Conservation (phyloP, 129 eudicot genomes). For the Ambrosia artemisiifolia region DNA sequence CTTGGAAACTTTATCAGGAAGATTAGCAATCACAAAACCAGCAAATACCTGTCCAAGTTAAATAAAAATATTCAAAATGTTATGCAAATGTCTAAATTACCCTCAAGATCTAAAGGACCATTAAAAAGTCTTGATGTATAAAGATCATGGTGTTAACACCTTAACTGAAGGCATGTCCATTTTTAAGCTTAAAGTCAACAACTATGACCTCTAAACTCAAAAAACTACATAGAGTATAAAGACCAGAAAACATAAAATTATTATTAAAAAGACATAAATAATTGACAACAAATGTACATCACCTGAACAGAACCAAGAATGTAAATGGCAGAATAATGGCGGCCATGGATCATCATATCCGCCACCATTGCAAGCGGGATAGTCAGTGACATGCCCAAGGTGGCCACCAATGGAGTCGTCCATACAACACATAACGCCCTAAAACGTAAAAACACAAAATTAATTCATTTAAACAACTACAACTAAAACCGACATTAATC, state of each 20-base stretch:
- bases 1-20: constrained; percentile 59
- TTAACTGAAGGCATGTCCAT: neutral
- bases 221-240: neutral
- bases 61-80: neutral
- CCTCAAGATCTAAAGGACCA: neutral
- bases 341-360: constrained; percentile 95
- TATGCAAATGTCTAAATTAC: neutral
- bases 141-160: constrained; percentile 17
- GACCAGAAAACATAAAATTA: neutral
- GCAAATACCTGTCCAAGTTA: constrained; percentile 61
- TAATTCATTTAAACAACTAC: neutral
- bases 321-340: constrained; percentile 94
- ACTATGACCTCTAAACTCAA: constrained; percentile 6
- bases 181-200: neutral
- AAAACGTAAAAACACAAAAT: constrained; percentile 41
- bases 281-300: neutral
- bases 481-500: neutral
- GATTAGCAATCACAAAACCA: constrained; percentile 88
- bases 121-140: neutral
- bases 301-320: constrained; percentile 95
- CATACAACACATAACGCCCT: constrained; percentile 99
- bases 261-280: neutral
- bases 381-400: constrained; percentile 96
- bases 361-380: constrained; percentile 99
- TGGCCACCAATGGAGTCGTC: constrained; percentile 98